Evolutionary conservation across 2,329 filamentous ascomycete species (phyloP), one percentile per base, ranked within the genome.

Genomic region (Paecilomyces sp.): DNA sequence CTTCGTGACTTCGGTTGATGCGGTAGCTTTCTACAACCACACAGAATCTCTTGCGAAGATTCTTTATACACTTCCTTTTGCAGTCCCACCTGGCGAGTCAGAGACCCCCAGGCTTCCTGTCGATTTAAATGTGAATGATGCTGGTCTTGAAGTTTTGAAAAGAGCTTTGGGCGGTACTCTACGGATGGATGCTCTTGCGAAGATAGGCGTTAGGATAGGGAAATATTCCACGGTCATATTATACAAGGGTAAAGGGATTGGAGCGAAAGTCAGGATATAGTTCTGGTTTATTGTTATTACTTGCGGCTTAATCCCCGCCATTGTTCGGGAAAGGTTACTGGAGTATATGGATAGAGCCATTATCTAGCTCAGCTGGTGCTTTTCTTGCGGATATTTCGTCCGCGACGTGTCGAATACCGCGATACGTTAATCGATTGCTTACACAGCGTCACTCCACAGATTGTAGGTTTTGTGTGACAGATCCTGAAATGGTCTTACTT

Each of bases 1-100:
- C 18, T 89, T 86, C 66, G 83, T 99, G 63, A 90, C 91, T 41
- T 82, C 81, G 56, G 83, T 97, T 67, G 88, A 96, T 68, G 93
- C 93, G 6, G 91, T 88, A 1, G 92, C 94, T 0, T 88, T 86
- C 62, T 95, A 96, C 74, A 91, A 96, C 63, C 84, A 89, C 62
- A 89, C 87, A 8, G 86, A 93, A 57, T 83, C 86, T 1, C 81
- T 96, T 0, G 94, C 92, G 1, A 84, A 81, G 28, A 97, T 97
- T 60, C 66, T 88, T 25, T 91, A 94, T 70, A 81, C 88, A 47
- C 71, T 85, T 15, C 85, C 90, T 0, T 93, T 97, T 68, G 83
- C 85, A 1, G 88, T 92, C 1, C 87, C 88, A 0, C 91, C 92
- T 0, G 91, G 92, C 0, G 71, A 84, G 1, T 89, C 87, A 1